Base-by-base conservation (phyloP, 805 yeast species). In the Blastobotrys parvus region DNA sequence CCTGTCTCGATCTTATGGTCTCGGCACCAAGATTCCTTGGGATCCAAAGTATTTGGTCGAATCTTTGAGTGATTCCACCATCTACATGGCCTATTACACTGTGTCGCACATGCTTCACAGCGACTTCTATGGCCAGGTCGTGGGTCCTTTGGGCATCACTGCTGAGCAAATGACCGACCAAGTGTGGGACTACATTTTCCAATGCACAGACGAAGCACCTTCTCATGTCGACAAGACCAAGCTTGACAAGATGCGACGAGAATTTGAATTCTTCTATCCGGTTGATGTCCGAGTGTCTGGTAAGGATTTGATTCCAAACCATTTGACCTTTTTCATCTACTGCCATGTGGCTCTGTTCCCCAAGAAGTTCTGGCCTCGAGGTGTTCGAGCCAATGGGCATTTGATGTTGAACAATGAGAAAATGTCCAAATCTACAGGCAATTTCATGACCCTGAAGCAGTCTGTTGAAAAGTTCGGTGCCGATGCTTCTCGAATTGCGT, bases 361-460 rank as follows among this genome's bases (percentile, higher is more conserved):
- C 43, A 82, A 79, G 71, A 71, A 74, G 56, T 77, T 75, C 72
- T 92, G 97, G 97, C 98, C 97, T 49, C 74, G 66, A 55, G 96
- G 97, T 63, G 75, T 92, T 51, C 82, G 98, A 68, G 84, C 85
- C 50, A 92, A 92, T 58, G 98, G 98, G 53, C 98, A 92, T 63
- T 76, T 92, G 68, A 66, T 92, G 73, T 76, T 92, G 64, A 92
- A 92, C 71, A 90, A 92, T 62, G 92, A 90, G 56, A 92, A 92
- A 75, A 92, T 92, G 98, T 81, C 97, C 44, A 92, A 92, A 66
- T 83, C 95, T 25, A 90, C 97, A 25, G 98, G 98, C 68, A 92
- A 92, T 71, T 92, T 92, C 63, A 72, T 86, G 80, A 92, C 97
- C 41, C 71, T 92, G 63, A 75, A 80, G 56, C 87, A 92, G 64